Evolutionary conservation across 129 eudicot genomes (phyloP).

Genomic region (Pseudognaphalium luteoalbum): DNA sequence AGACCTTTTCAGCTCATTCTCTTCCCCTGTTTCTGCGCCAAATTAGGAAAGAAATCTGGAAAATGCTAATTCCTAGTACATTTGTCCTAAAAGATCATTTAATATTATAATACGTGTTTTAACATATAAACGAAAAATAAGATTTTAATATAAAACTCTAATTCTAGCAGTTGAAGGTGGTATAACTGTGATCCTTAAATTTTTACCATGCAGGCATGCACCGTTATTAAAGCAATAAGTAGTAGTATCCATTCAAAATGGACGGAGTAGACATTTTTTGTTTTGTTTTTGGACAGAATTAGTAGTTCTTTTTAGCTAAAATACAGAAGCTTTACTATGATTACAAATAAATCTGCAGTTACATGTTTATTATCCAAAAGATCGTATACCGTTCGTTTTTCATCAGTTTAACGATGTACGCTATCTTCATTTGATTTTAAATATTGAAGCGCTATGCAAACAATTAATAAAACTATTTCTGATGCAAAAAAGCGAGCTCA

Average conservation of each 20-base stretch:
- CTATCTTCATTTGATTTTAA: neutral
- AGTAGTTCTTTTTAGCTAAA: neutral
- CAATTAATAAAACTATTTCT: neutral
- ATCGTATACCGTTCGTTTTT: neutral
- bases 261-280: neutral
- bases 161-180: too few relatives aligned
- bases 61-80: neutral
- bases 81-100: neutral
- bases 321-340: neutral
- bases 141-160: too few relatives aligned
- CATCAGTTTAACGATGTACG: neutral
- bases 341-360: neutral
- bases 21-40: neutral
- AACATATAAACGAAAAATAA: neutral
- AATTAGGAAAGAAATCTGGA: neutral
- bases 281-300: neutral
- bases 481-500: constrained; percentile 8
- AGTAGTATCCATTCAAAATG: neutral
- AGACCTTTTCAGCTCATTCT: neutral
- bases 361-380: neutral
- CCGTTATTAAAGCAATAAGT: too few relatives aligned
- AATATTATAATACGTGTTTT: neutral
- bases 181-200: too few relatives aligned
- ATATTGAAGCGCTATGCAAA: neutral
- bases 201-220: too few relatives aligned